Base-by-base conservation (phyloP, 2,329 filamentous ascomycete species). In the Calonectria pauciramosa region DNA sequence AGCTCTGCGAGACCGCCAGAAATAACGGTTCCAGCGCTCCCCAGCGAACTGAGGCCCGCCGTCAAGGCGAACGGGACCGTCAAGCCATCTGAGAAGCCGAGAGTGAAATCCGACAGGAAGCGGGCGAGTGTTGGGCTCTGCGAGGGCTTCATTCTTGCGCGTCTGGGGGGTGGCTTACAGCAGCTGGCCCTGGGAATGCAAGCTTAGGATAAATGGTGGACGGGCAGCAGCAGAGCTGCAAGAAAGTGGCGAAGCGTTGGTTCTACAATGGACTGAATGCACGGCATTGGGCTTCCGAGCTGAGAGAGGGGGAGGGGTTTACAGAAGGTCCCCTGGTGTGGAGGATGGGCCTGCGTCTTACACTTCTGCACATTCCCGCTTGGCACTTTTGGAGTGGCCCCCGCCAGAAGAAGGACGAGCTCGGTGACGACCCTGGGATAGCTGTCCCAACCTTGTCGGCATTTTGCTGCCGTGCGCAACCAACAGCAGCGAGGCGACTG, bases 51-150 rank as follows among this genome's bases (percentile, higher is more conserved):
- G 5, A 95, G 87, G 3, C 94, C 93, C 1, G 94, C 93, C 0
- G 93, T 95, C 23, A 95, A 86, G 23, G 94, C 94, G 80, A 95
- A 95, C 0, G 94, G 94, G 0, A 95, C 94, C 0, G 94, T 95
- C 74, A 95, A 86, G 16, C 94, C 94, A 84, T 95, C 94, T 0
- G 93, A 92, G 76, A 95, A 91, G 28, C 94, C 94, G 74, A 95
- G 91, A 1, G 94, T 95, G 72, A 93, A 91, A 84, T 95, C 93
- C 49, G 90, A 88, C 16, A 93, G 84, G 75, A 92, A 88, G 16
- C 85, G 85, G 1, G 82, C 80, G 23, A 85, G 77, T 1, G 76
- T 76, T 4, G 83, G 84, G n/a, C 76, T 83, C 14, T 78, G 74
- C 4, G 79, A 68, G 18, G 71, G 69, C 38, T 76, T 75, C 78